Base-by-base conservation (phyloP, 1,139 yeast genomes). In the Hansenula sp. region DNA sequence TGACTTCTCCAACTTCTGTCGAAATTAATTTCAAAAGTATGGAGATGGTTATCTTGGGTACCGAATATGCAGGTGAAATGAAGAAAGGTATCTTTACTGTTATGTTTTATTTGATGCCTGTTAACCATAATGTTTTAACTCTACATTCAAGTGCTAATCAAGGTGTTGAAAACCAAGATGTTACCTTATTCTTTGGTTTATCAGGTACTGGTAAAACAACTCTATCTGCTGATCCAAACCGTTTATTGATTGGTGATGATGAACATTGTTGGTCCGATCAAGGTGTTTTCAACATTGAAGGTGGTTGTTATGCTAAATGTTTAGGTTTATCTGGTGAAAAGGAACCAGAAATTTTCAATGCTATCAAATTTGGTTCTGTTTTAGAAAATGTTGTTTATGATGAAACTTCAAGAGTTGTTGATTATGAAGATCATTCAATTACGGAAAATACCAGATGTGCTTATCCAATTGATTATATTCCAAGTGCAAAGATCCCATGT, bases 21-120 rank as follows among this genome's bases (percentile, higher is more conserved):
- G 97, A 90, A 71, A 90, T 93, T 63, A 93, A 93, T 73, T 93
- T 93, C 77, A 87, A 90, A 73, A 93, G 82, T 59, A 90, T 91
- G 97, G 99, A 93, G 73, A 93, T 93, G 99, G 91, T 93, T 57
- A 93, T 93, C 62, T 77, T 93, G 59, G 99, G 99, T 72, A 91
- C 98, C 44, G 98, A 93, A 74, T 93, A 93, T 65, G 98, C 98
- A 47, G 98, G 98, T 63, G 99, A 93, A 76, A 93, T 93, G 99
- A 93, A 93, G 78, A 93, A 93, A 76, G 99, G 99, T 74, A 90
- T 93, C 63, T 90, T 93, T 79, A 90, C 98, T 19, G 98, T 93
- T 52, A 93, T 93, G 98, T 93, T 93, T 74, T 93, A 93, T 79
- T 77, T 93, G 70, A 91, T 91, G 97, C 99, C 99, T 51, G 84